These are phyloP conservation scores for Setaria viridis DNA, from an alignment of 202 grass and related monocot genomes.

Conservation along the genomic window DNA sequence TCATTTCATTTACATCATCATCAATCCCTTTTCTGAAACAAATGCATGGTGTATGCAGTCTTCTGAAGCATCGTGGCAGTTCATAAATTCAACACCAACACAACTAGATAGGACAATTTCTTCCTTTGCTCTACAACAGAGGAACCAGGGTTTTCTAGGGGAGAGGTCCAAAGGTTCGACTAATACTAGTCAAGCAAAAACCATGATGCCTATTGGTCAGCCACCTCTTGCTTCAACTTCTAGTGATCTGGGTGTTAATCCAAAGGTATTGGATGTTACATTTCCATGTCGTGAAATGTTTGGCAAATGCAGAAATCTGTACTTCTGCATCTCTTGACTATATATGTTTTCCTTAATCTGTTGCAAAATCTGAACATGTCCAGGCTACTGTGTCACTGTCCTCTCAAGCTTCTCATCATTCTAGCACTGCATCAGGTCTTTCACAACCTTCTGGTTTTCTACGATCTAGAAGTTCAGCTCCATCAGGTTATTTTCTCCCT, in stretches of 20 bases:
- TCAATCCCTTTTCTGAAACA: conserved; percentile 18
- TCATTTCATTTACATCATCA: conserved; percentile 1
- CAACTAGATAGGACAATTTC: conserved; percentile 75
- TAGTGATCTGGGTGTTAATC: conserved; percentile 64
- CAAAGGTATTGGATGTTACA: conserved; percentile 64
- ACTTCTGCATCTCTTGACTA: conserved; percentile 35
- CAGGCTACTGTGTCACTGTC: conserved; percentile 49
- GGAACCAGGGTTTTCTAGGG: conserved; percentile 75
- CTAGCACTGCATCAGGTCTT: conserved; percentile 51
- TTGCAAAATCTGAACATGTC: conserved; percentile 43
- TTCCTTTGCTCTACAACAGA: conserved; percentile 80
- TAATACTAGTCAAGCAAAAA: conserved; percentile 61
- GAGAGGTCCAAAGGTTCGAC: conserved; percentile 63
- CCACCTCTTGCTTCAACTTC: conserved; percentile 51
- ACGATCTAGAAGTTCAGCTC: conserved; percentile 71
- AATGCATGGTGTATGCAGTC: conserved; percentile 45
- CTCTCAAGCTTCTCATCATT: conserved; percentile 68
- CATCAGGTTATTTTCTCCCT: conserved; percentile 64
- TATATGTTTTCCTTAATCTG: conserved; percentile 18
- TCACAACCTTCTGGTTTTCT: conserved; percentile 67
- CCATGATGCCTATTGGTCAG: conserved; percentile 54
- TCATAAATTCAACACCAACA: conserved; percentile 63
- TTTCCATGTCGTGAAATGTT: conserved; percentile 25
- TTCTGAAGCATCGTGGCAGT: conserved; percentile 89
- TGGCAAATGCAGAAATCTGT: conserved; percentile 17